Conservation (phyloP, 2,329 filamentous ascomycete genomes). For the Helotiales sp. region DNA sequence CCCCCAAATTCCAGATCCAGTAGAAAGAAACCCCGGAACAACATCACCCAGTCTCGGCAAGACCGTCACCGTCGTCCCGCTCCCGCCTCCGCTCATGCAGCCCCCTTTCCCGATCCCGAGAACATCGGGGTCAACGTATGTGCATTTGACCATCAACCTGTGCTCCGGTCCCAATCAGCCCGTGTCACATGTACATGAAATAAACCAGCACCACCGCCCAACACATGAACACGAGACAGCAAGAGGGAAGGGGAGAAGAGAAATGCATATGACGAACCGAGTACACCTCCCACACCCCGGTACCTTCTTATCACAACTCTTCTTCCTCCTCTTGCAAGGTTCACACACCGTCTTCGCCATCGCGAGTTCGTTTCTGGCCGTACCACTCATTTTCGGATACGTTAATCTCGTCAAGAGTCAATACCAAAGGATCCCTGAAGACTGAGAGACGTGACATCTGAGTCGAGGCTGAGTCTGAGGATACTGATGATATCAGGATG, state of each 20-base stretch:
- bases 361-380: no score
- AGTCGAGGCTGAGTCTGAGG: neutral
- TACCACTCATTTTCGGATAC: no score
- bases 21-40: neutral
- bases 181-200: no score
- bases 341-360: constrained; percentile 9
- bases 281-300: constrained; percentile 19
- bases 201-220: no score
- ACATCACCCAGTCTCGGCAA: neutral
- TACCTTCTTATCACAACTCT: constrained; percentile 18
- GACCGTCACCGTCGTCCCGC: neutral
- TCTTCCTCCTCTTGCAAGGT: constrained; percentile 22
- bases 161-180: no score
- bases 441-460: no score
- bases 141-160: constrained; percentile 18
- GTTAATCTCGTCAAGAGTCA: no score
- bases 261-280: constrained; percentile 13
- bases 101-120: no score
- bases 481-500: neutral
- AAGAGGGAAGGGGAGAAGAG: no score
- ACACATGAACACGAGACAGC: no score
- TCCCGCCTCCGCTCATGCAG: neutral
- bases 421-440: no score
- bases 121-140: constrained; percentile 9
- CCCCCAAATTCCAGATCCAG: no score